phyloP scores from a whole-genome alignment of 1,284 basidiomycete genomes.

The Rhodotorula sp. region DNA sequence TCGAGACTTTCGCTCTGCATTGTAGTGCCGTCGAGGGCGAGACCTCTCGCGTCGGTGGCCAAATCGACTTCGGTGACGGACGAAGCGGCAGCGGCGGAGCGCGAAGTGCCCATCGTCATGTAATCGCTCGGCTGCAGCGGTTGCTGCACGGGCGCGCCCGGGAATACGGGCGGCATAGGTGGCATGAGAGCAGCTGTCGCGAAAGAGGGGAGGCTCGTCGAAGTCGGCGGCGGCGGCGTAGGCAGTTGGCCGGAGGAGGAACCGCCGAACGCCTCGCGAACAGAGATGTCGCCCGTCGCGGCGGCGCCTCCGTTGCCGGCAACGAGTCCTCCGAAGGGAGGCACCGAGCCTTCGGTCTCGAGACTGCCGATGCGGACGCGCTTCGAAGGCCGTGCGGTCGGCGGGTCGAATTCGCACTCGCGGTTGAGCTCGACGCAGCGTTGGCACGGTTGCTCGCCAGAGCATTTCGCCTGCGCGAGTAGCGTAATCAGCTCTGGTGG shows the following conservation, averaged over 20 bases:
- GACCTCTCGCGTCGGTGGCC: not conserved
- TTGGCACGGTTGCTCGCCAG: slow-evolving; percentile 1
- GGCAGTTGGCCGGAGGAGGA: not conserved
- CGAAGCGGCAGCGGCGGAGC: not conserved
- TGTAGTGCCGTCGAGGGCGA: not conserved
- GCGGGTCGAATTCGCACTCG: not conserved
- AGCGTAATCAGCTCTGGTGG: too few species aligned
- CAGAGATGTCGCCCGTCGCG: not conserved
- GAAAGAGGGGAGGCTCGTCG: not conserved
- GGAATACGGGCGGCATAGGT: not conserved
- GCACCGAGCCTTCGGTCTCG: not conserved
- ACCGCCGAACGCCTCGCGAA: not conserved
- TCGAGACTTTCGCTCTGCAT: not conserved
- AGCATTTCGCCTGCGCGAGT: not conserved
- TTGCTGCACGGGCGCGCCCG: not conserved
- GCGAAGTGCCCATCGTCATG: not conserved
- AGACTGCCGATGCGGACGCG: slow-evolving; percentile 2
- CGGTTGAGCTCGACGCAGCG: slow-evolving; percentile 1
- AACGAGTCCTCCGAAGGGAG: too few species aligned
- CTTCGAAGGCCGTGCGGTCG: not conserved
- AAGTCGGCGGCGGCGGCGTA: not conserved
- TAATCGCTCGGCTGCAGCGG: not conserved
- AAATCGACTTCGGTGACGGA: too few species aligned
- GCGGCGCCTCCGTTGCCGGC: not conserved
- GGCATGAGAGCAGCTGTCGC: not conserved